Percentiles rank a stretch among this genome's conserved stretches.
Evolutionary conservation across 305 asterid species (phyloP).

Genomic region (Stenogyne calaminthoides): DNA sequence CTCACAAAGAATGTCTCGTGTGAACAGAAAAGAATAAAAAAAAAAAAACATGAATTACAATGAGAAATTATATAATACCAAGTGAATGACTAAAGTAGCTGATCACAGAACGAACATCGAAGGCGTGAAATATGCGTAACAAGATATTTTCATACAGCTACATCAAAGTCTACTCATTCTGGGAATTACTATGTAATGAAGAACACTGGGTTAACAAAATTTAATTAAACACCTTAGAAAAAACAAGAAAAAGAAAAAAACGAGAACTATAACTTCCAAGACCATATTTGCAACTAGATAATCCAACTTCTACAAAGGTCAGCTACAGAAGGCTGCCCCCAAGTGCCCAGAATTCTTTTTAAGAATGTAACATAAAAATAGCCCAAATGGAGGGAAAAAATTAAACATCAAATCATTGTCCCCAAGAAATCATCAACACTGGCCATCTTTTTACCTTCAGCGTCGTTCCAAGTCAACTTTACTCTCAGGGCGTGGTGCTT

Average conservation of each 20-base stretch:
- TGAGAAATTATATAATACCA: neutral
- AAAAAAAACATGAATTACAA: neutral
- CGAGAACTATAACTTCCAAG: conserved; percentile 28
- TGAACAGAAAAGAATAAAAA: no score
- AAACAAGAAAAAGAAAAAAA: neutral
- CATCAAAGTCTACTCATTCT: conserved; percentile 20
- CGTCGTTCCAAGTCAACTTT: conserved; percentile 33
- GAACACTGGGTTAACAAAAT: conserved; percentile 10
- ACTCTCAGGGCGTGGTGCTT: conserved; percentile 31
- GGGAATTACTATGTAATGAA: neutral
- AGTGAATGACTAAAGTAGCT: neutral
- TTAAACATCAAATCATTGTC: conserved; percentile 38
- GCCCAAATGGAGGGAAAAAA: conserved; percentile 48
- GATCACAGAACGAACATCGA: neutral
- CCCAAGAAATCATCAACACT: conserved; percentile 42
- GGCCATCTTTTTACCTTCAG: conserved; percentile 38
- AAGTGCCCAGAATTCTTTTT: conserved; percentile 43
- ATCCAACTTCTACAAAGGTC: conserved; percentile 51
- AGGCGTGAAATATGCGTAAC: neutral
- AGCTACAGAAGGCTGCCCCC: conserved; percentile 41
- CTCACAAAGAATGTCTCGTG: no score
- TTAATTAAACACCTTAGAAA: conserved; percentile 21
- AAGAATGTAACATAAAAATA: conserved; percentile 44
- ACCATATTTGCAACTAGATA: conserved; percentile 43
- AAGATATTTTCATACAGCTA: conserved; percentile 22